Evolutionary conservation across 2,329 filamentous ascomycete species (phyloP), one percentile per base, ranked within the genome.

Genomic region (Aureobasidium musti): DNA sequence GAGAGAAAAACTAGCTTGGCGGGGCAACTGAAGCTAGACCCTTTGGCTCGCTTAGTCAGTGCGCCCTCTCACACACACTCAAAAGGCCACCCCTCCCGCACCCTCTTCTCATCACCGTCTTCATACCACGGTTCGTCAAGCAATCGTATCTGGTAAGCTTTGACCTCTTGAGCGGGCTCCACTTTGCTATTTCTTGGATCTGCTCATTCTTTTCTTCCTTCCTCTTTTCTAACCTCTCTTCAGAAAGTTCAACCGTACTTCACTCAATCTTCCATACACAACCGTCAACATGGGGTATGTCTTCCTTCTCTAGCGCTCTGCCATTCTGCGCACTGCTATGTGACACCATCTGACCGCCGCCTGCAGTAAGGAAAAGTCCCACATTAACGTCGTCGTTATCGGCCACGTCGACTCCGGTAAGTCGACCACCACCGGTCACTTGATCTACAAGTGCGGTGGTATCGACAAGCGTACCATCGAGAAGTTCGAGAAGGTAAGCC

Each of bases 381-480:
- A 98, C 84, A 92, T 98, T 84, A 83, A 83, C 91, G 90, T 97
- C 83, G 92, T 97, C 85, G 92, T 97, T 83, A 96, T 96, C 88
- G 92, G 93, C 87, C 92, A 96, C 89, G 93, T 97, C 91, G 92
- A 97, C 86, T 96, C 92, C 83, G 94, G 93, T 86, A 97, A 97
- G 90, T 97, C 93, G 77, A 97, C 93, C 82, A 97, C 93, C 83
- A 91, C 89, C 76, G 88, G 91, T 72, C 82, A 83, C 87, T 89
- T 99, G 89, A 98, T 99, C 91, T 98, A 98, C 92, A 94, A 99
- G 91, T 98, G 95, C 88, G 95, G 95, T 90, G 95, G 95, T 92
- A 99, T 98, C 81, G 95, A 99, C 91, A 92, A 94, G 89, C 94
- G 95, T 92, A 98, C 94, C 84, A 99, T 99, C 82, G 95, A 99